These are phyloP conservation scores for Cryptococcus sp. DNA, from an alignment of 1,284 basidiomycete genomes.

Conservation along the genomic window DNA sequence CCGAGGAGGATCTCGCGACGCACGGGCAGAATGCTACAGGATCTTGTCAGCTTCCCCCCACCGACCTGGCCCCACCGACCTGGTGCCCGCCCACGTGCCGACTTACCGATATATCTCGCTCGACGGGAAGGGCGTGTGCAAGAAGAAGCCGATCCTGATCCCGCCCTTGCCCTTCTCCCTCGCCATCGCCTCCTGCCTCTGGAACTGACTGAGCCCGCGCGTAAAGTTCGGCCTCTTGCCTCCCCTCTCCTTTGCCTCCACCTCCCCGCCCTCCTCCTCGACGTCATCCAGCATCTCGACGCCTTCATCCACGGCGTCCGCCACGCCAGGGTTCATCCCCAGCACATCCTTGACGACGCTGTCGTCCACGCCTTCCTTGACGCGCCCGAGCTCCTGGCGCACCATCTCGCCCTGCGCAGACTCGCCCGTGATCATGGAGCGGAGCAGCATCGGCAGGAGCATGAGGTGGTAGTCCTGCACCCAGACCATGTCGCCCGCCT, in stretches of 20 bases:
- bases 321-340: slow-evolving; percentile 35
- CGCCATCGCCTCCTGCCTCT: slow-evolving; percentile 44
- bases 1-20: slow-evolving; percentile 94
- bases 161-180: slow-evolving; percentile 49
- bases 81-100: not conserved
- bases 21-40: slow-evolving; percentile 81
- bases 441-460: slow-evolving; percentile 92
- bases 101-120: slow-evolving; percentile 93
- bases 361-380: slow-evolving; percentile 66
- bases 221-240: slow-evolving; percentile 19
- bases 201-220: slow-evolving; percentile 39
- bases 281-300: slow-evolving; percentile 41
- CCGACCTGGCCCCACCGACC: too few species aligned
- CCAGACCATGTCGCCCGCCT: slow-evolving; percentile 92
- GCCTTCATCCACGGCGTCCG: slow-evolving; percentile 33
- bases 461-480: slow-evolving; percentile 98
- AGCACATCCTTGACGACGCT: slow-evolving; percentile 57
- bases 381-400: slow-evolving; percentile 64
- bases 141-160: slow-evolving; percentile 94
- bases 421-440: slow-evolving; percentile 76
- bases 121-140: slow-evolving; percentile 97
- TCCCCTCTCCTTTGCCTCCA: slow-evolving; percentile 21
- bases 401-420: slow-evolving; percentile 62
- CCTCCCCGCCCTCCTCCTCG: slow-evolving; percentile 36
- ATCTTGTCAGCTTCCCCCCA: slow-evolving; percentile 7